These are phyloP conservation scores for Rhizopogon vulgaris DNA, from an alignment of 768 basidiomycete genomes.

Conservation along the genomic window DNA sequence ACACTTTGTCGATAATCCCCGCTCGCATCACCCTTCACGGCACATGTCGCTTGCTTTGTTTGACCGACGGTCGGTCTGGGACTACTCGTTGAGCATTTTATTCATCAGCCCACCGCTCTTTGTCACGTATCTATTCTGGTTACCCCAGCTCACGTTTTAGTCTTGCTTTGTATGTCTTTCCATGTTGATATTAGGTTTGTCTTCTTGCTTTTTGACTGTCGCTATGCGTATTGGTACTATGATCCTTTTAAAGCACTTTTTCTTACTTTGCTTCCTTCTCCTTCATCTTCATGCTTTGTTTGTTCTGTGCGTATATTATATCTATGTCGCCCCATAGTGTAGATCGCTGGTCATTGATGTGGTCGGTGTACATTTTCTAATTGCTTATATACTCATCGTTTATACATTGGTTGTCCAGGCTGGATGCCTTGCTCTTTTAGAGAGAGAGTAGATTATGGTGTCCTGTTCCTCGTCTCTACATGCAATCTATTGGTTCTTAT, in stretches of 20 bases:
- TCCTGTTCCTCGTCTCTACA: not conserved
- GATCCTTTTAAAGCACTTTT: constrained; percentile 9
- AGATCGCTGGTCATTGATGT: constrained; percentile 17
- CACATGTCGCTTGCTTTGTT: constrained; percentile 4
- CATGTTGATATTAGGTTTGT: constrained; percentile 20
- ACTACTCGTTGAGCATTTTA: constrained; percentile 20
- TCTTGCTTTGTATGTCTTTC: constrained; percentile 17
- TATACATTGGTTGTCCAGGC: constrained; percentile 15
- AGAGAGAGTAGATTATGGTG: not conserved
- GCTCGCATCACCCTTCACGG: constrained; percentile 13
- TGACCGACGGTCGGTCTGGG: constrained; percentile 14
- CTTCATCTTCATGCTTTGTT: constrained; percentile 15
- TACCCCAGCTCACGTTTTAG: constrained; percentile 12
- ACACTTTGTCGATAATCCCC: constrained; percentile 20
- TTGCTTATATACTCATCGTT: constrained; percentile 29
- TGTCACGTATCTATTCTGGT: constrained; percentile 27
- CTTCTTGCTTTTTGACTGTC: constrained; percentile 19
- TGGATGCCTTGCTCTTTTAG: not conserved
- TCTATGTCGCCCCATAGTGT: constrained; percentile 23
- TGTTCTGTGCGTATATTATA: constrained; percentile 26
- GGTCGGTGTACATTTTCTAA: constrained; percentile 22
- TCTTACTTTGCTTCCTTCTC: not conserved
- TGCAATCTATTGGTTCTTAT: not conserved
- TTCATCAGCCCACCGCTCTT: constrained; percentile 13
- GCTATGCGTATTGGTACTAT: constrained; percentile 9